Conservation (phyloP, 2,329 filamentous ascomycete genomes). For the Colletotrichum sp. region DNA sequence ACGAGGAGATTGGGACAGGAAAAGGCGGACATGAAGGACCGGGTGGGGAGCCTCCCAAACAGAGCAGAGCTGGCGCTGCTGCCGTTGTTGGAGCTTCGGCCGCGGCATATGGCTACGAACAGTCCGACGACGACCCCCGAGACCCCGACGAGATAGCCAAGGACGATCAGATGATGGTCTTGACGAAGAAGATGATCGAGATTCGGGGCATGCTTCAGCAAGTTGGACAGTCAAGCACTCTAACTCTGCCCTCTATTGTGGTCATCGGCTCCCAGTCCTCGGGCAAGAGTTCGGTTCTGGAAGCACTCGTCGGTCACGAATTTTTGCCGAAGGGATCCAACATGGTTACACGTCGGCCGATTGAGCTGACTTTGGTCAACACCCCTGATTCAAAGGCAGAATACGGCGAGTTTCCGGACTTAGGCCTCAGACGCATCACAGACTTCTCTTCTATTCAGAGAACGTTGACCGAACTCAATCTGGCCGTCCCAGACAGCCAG, state of each 20-base stretch:
- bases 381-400: conserved; percentile 86
- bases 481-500: conserved; percentile 87
- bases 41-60: conserved; percentile 60
- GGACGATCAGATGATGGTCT: conserved; percentile 99
- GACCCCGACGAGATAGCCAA: conserved; percentile 70
- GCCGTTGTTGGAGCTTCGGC: conserved; percentile 75
- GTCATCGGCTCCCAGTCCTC: conserved; percentile 98
- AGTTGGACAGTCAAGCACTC: conserved; percentile 86
- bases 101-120: conserved; percentile 79
- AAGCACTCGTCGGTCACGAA: conserved; percentile 96
- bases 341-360: conserved; percentile 96
- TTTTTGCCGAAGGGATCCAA: conserved; percentile 98
- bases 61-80: conserved; percentile 64
- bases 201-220: conserved; percentile 90
- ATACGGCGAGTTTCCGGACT: conserved; percentile 94
- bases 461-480: conserved; percentile 91
- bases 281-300: conserved; percentile 95
- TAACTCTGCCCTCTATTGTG: conserved; percentile 96
- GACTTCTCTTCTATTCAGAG: conserved; percentile 93
- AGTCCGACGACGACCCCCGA: conserved; percentile 69
- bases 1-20: conserved; percentile 63
- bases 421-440: conserved; percentile 86
- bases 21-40: conserved; percentile 50
- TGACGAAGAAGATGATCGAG: conserved; percentile 99
- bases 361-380: conserved; percentile 95